These are phyloP conservation scores for Fusarium longipes DNA, from an alignment of 2,329 filamentous ascomycete species.

Conservation along the genomic window DNA sequence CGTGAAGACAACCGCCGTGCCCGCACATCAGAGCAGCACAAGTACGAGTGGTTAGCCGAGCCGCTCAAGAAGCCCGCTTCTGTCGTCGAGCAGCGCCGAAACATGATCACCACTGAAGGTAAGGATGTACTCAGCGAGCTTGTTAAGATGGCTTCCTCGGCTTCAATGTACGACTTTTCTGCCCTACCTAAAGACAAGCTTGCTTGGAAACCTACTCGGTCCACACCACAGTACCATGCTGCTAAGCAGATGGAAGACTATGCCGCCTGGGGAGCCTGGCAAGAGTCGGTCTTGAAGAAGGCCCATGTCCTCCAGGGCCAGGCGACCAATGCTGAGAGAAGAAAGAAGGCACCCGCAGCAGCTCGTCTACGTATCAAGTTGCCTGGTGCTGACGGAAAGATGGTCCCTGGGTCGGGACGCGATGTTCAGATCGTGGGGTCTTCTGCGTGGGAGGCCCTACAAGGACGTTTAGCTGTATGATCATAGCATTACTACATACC, in stretches of 20 bases:
- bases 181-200: constrained; percentile 68
- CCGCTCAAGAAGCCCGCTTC: constrained; percentile 63
- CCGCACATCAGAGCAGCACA: constrained; percentile 66
- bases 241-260: constrained; percentile 74
- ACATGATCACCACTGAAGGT: constrained; percentile 69
- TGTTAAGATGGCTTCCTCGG: constrained; percentile 67
- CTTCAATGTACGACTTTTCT: constrained; percentile 69
- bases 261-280: constrained; percentile 70
- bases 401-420: constrained; percentile 51
- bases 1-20: constrained; percentile 74
- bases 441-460: constrained; percentile 66
- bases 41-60: constrained; percentile 70
- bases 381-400: constrained; percentile 60
- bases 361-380: constrained; percentile 64
- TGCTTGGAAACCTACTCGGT: constrained; percentile 73
- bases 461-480: constrained; percentile 54
- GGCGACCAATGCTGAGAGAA: constrained; percentile 36
- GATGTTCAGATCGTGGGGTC: constrained; percentile 65
- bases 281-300: constrained; percentile 66
- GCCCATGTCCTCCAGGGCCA: constrained; percentile 53
- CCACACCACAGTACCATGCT: constrained; percentile 73
- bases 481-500: constrained; percentile 44
- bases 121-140: constrained; percentile 73
- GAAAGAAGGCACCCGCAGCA: constrained; percentile 50
- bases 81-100: constrained; percentile 61